Conservation (phyloP, 805 yeast genomes). For the Debaryomyces prosopidis region DNA sequence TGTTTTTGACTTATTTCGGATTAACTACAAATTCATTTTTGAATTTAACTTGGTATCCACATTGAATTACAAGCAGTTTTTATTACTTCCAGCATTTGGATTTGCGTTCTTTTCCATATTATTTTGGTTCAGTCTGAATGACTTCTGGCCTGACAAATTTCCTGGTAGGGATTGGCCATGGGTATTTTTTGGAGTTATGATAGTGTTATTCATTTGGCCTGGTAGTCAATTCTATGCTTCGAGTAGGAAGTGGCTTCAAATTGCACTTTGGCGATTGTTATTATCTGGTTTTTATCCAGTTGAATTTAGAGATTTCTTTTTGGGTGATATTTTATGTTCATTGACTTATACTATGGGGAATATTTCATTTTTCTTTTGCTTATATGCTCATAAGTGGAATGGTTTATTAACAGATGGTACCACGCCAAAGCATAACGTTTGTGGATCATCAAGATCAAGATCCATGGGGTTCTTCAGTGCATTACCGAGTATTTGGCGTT, state of each 20-base stretch:
- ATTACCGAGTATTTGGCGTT: slow-evolving; percentile 87
- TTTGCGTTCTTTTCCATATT: slow-evolving; percentile 59
- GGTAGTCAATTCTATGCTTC: slow-evolving; percentile 52
- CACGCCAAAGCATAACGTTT: slow-evolving; percentile 30
- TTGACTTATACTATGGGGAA: slow-evolving; percentile 87
- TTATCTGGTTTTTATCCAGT: slow-evolving; percentile 91
- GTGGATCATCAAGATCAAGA: slow-evolving; percentile 80
- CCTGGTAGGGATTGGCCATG: slow-evolving; percentile 81
- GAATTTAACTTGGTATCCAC: slow-evolving; percentile 76
- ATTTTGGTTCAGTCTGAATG: slow-evolving; percentile 73
- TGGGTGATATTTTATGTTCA: slow-evolving; percentile 90
- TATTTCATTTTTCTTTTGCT: slow-evolving; percentile 80
- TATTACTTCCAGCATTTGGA: slow-evolving; percentile 61
- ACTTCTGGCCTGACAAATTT: slow-evolving; percentile 60
- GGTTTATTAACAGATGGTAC: slow-evolving; percentile 46
- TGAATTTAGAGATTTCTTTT: slow-evolving; percentile 89
- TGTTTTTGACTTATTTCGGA: slow-evolving; percentile 71
- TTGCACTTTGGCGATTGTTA: slow-evolving; percentile 68
- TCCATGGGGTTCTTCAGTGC: slow-evolving; percentile 81
- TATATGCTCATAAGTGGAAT: slow-evolving; percentile 72
- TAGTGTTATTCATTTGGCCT: slow-evolving; percentile 60
- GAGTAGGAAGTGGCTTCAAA: slow-evolving; percentile 77
- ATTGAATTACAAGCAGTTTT: slow-evolving; percentile 64
- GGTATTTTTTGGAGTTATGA: slow-evolving; percentile 59
- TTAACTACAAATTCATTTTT: slow-evolving; percentile 89